Base-by-base conservation (phyloP, 306 rosid species). In the Fragaria iinumae region DNA sequence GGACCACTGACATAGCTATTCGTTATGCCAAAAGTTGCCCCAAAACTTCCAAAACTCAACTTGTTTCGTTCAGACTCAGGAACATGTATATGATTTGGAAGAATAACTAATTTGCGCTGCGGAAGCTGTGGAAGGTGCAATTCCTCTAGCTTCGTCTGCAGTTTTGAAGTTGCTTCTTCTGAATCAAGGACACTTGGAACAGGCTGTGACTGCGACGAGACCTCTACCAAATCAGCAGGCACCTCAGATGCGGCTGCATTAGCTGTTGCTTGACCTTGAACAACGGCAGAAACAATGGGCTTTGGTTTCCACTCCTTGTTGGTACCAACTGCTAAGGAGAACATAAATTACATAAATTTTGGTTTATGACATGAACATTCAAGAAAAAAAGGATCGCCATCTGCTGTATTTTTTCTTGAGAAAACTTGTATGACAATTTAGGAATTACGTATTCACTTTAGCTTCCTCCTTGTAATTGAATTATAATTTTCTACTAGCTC, bases 271-370 rank as follows among this genome's bases (percentile, higher is more conserved):
- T 86, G 83, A 77, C 85, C 91, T 80, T 89, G 97, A 78, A 83
- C 86, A 72, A 39, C 86, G 43, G 68, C 62, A 18, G 87, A 62
- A 83, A 73, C 79, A 32, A 86, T 82, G 39, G 95, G 82, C 86
- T 96, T 96, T 27, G 99, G 99, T 80, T 92, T 96, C 99, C 99
- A 95, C 81, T 95, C 99, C 89, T 92, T 95, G 80, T 80, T 95
- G 81, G 97, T 86, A 87, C 92, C 91, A 82, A 88, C 97, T 90
- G 97, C 76, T 48, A 75, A 77, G 83, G 79, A 84, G 75, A 79
- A 18, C 77, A 73, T 7, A 43, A 80, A 63, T 67, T 63, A 18
- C 77, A 73, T 7, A 43, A 80, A 63, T 67, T 64, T 72, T 74
- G 76, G 76, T 81, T 75, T 80, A 73, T 63, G 79, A 72, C 67